phyloP scores from a whole-genome alignment of 2,329 filamentous ascomycete genomes.

The Scleromitrula shiraiana region DNA sequence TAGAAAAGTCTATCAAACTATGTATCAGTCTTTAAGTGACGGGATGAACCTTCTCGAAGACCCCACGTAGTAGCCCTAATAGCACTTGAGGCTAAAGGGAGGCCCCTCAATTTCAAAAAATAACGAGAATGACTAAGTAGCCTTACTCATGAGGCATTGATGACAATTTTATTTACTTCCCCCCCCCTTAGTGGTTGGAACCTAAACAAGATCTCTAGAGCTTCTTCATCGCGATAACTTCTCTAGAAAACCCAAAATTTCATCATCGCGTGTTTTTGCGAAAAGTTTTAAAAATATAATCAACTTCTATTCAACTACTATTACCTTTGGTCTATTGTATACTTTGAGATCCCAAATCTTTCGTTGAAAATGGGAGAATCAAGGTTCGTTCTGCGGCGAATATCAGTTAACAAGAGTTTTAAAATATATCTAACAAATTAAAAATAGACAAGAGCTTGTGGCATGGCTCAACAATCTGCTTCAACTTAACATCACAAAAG shows the following conservation, averaged over 20 bases:
- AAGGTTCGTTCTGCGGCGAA: conserved; percentile 22
- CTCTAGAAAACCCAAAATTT: background rate
- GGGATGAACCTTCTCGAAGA: too few relatives aligned
- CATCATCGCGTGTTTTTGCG: background rate
- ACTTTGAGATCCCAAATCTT: background rate
- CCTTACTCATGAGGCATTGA: too few relatives aligned
- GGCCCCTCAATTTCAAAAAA: too few relatives aligned
- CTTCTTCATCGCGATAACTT: conserved; percentile 7
- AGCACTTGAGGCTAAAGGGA: too few relatives aligned
- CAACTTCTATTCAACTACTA: background rate
- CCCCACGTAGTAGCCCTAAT: too few relatives aligned
- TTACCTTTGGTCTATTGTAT: background rate
- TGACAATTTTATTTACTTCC: too few relatives aligned
- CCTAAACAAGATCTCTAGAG: conserved; percentile 7
- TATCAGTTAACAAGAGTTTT: conserved; percentile 7
- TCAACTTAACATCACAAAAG: conserved; percentile 95
- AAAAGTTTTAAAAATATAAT: too few relatives aligned
- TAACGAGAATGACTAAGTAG: too few relatives aligned
- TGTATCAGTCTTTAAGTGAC: too few relatives aligned
- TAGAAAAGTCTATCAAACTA: too few relatives aligned
- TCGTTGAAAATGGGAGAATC: conserved; percentile 29
- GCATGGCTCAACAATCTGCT: conserved; percentile 96
- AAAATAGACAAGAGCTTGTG: conserved; percentile 80
- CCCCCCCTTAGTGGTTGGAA: too few relatives aligned
- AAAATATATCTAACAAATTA: conserved; percentile 16